These are phyloP conservation scores for Eucalyptus virginea DNA, from an alignment of 345 rosid species.

Conservation along the genomic window DNA sequence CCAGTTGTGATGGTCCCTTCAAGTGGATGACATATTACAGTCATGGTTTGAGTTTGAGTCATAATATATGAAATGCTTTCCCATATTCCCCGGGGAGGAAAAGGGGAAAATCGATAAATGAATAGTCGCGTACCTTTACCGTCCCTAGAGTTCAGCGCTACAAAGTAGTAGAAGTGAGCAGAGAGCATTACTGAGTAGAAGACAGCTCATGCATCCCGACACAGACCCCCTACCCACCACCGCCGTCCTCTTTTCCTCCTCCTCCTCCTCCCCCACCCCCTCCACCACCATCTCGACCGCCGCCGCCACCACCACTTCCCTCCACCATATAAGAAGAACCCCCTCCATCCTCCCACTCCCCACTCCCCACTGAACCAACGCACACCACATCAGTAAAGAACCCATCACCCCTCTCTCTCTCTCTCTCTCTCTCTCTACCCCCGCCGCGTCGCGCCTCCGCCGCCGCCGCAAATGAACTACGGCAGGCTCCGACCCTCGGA, in stretches of 20 bases:
- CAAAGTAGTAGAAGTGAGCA: background rate
- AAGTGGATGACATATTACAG: background rate
- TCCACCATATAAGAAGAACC: background rate
- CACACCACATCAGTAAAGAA: background rate
- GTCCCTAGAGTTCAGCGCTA: background rate
- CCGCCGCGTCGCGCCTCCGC: background rate
- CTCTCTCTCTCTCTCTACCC: background rate
- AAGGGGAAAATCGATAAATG: background rate
- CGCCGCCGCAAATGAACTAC: background rate
- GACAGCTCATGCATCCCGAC: background rate
- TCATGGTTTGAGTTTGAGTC: too few species aligned
- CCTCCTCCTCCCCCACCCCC: background rate
- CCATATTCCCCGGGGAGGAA: background rate
- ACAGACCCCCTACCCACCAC: background rate
- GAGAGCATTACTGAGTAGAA: background rate
- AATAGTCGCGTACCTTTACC: background rate
- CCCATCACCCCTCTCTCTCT: background rate
- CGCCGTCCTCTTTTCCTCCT: background rate
- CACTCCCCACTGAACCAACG: background rate
- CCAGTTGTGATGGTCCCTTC: background rate
- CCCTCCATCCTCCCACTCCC: background rate
- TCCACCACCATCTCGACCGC: background rate
- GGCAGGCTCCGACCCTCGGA: conserved; percentile 17
- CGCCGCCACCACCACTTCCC: background rate
- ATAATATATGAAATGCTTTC: background rate